These are phyloP conservation scores for Cladophialophora carrionii DNA, from an alignment of 2,329 filamentous ascomycete species.

Conservation along the genomic window DNA sequence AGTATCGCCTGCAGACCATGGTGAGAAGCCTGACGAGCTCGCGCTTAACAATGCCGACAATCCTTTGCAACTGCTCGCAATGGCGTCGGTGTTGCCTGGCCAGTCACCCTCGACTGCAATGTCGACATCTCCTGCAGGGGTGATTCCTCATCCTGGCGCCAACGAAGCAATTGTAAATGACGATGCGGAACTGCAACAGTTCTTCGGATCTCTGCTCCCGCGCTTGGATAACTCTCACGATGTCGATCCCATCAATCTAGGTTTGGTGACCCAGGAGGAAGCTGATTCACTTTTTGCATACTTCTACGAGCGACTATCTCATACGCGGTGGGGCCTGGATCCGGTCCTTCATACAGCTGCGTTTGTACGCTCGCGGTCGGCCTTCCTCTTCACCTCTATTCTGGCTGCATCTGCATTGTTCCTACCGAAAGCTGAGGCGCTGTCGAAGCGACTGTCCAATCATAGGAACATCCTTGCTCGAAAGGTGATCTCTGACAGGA, in stretches of 20 bases:
- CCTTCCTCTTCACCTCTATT: constrained; percentile 73
- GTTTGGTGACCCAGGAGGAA: constrained; percentile 68
- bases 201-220: constrained; percentile 68
- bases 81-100: constrained; percentile 60
- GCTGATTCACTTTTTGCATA: constrained; percentile 64
- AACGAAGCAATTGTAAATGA: constrained; percentile 45
- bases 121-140: constrained; percentile 61
- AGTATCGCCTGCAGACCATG: constrained; percentile 37
- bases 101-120: constrained; percentile 32
- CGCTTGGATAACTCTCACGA: constrained; percentile 66
- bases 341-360: constrained; percentile 66
- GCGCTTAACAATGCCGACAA: constrained; percentile 75
- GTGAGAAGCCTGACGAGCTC: constrained; percentile 55
- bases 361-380: constrained; percentile 69
- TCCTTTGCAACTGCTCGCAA: constrained; percentile 71
- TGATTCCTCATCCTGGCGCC: constrained; percentile 37
- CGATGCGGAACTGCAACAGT: constrained; percentile 59
- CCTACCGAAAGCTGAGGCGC: constrained; percentile 63
- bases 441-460: constrained; percentile 67
- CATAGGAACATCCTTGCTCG: constrained; percentile 67
- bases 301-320: constrained; percentile 70
- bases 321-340: constrained; percentile 75
- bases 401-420: constrained; percentile 71
- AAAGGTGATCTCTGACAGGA: constrained; percentile 63
- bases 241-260: constrained; percentile 70